These are phyloP conservation scores for Stevia rebaudiana DNA, from an alignment of 140 eudicot genomes.

Conservation along the genomic window DNA sequence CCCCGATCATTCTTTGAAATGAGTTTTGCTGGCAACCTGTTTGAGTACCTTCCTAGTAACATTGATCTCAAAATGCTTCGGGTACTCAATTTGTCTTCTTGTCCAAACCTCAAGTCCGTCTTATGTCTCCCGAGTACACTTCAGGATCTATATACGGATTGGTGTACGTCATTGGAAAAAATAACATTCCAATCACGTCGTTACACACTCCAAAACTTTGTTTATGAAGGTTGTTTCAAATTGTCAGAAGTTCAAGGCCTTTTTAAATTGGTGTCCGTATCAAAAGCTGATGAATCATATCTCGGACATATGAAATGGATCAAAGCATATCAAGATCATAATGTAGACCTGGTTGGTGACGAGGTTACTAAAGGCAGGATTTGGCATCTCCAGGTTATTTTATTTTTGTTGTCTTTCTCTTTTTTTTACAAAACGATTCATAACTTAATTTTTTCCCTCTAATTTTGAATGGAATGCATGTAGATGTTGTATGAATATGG, in stretches of 20 bases:
- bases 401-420: too few species aligned
- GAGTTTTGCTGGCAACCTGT: neutral
- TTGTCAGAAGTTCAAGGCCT: constrained; percentile 13
- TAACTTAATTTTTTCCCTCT: too few species aligned
- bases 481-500: constrained; percentile 23
- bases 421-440: too few species aligned
- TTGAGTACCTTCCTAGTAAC: neutral
- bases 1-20: neutral
- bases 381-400: neutral
- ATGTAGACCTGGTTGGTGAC: neutral
- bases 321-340: constrained; percentile 4
- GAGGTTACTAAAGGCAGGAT: neutral
- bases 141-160: neutral
- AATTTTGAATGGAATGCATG: neutral
- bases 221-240: neutral
- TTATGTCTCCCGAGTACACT: constrained; percentile 12
- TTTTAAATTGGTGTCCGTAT: neutral
- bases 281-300: neutral
- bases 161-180: constrained; percentile 8
- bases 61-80: neutral
- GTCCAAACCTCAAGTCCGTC: neutral
- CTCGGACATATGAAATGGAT: constrained; percentile 16
- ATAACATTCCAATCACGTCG: constrained; percentile 14
- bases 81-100: constrained; percentile 1
- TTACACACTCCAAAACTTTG: constrained; percentile 3